phyloP scores from a whole-genome alignment of 2,329 filamentous ascomycete genomes.

The Setomelanomma holmii region DNA sequence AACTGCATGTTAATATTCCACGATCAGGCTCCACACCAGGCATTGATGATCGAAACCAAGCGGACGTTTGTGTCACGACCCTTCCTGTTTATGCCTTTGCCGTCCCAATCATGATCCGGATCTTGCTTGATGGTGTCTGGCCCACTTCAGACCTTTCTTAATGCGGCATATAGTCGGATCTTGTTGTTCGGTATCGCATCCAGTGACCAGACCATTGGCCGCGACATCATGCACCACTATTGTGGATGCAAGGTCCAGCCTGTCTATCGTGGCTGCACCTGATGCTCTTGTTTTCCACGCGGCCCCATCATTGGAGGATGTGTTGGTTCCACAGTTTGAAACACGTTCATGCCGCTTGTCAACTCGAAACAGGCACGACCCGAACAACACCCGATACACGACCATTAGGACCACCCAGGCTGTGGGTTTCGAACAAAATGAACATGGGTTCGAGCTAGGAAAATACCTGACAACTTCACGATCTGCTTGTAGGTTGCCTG shows the following conservation, averaged over 20 bases:
- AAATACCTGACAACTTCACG: constrained; percentile 6
- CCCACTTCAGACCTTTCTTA: neutral
- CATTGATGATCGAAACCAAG: neutral
- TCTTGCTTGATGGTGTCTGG: neutral
- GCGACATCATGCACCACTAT: neutral
- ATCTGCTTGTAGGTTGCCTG: constrained; percentile 9
- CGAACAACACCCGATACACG: constrained; percentile 13
- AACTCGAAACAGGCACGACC: constrained; percentile 3
- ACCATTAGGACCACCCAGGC: constrained; percentile 11
- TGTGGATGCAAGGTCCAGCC: constrained; percentile 3
- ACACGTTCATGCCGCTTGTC: constrained; percentile 7
- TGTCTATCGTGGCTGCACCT: neutral
- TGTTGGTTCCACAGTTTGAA: constrained; percentile 9
- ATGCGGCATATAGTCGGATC: neutral
- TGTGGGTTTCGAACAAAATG: constrained; percentile 27
- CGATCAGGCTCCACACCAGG: neutral
- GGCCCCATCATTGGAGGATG: constrained; percentile 9
- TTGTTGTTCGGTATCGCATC: neutral
- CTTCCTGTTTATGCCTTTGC: neutral
- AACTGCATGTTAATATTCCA: constrained; percentile 3
- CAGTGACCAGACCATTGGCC: neutral
- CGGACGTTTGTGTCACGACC: neutral
- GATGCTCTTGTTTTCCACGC: neutral
- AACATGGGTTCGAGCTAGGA: constrained; percentile 8
- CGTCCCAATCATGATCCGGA: neutral